Evolutionary conservation across 768 basidiomycete species (phyloP).

Genomic region (Leucosporidium scottii): DNA sequence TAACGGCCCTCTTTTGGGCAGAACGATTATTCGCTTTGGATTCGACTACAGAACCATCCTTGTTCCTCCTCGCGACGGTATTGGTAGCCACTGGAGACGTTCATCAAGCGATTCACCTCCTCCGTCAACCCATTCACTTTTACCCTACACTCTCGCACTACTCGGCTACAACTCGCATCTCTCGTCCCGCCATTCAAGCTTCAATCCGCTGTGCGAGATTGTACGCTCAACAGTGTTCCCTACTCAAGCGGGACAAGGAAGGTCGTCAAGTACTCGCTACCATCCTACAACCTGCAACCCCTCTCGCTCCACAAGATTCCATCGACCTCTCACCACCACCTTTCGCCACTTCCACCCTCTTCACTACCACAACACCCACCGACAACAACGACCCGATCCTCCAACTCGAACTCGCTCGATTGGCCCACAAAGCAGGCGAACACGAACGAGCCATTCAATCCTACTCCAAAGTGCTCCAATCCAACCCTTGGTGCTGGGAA

Average conservation of each 20-base stretch:
- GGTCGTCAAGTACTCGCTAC: slow-evolving; percentile 45
- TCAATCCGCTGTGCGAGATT: slow-evolving; percentile 73
- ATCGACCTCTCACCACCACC: slow-evolving; percentile 1
- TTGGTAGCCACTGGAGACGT: slow-evolving; percentile 63
- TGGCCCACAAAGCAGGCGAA: slow-evolving; percentile 72
- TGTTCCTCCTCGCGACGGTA: slow-evolving; percentile 69
- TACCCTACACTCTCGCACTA: neutral
- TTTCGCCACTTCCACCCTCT: neutral
- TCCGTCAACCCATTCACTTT: slow-evolving; percentile 40
- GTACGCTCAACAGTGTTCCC: slow-evolving; percentile 65
- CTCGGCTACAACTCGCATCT: slow-evolving; percentile 32
- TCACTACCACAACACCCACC: neutral
- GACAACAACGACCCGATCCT: slow-evolving; percentile 47
- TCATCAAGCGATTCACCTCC: slow-evolving; percentile 63
- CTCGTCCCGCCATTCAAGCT: slow-evolving; percentile 53
- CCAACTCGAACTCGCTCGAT: slow-evolving; percentile 66
- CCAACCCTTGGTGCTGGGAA: slow-evolving; percentile 82
- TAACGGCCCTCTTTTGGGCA: slow-evolving; percentile 78
- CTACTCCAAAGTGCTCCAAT: slow-evolving; percentile 62
- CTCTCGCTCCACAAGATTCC: slow-evolving; percentile 49
- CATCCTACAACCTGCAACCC: slow-evolving; percentile 45
- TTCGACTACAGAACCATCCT: slow-evolving; percentile 65
- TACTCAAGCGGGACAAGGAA: slow-evolving; percentile 66
- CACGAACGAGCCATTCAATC: slow-evolving; percentile 62
- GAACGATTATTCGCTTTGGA: slow-evolving; percentile 73